Evolutionary conservation across 805 yeast species (phyloP).

Genomic region (Starmera caribaea): DNA sequence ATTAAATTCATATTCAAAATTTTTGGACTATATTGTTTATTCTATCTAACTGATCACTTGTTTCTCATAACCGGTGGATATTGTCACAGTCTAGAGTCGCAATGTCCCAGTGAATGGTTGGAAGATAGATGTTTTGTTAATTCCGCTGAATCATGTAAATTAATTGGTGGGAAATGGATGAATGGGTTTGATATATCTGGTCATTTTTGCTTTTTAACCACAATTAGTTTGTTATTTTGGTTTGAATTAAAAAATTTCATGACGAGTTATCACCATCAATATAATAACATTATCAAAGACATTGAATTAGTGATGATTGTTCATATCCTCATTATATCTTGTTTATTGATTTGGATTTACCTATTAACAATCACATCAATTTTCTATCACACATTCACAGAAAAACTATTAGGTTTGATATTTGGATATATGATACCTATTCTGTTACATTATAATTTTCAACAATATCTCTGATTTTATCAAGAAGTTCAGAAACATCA

Average conservation of each 20-base stretch:
- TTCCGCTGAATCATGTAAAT: conserved; percentile 24
- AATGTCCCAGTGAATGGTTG: too few species aligned
- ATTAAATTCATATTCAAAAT: conserved; percentile 19
- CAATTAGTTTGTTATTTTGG: conserved; percentile 33
- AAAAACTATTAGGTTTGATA: conserved; percentile 60
- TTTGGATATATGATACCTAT: conserved; percentile 49
- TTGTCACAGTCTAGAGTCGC: conserved; percentile 8
- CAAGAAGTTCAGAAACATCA: conserved; percentile 4
- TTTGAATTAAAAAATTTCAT: conserved; percentile 19
- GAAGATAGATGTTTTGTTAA: conserved; percentile 9
- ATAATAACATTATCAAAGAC: too few species aligned
- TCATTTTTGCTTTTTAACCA: conserved; percentile 36
- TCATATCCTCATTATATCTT: conserved; percentile 8
- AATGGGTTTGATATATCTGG: conserved; percentile 47
- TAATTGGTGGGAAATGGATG: conserved; percentile 28
- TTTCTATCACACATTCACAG: conserved; percentile 73
- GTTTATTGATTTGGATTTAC: conserved; percentile 42
- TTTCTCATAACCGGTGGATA: conserved; percentile 25
- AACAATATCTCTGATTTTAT: conserved; percentile 10
- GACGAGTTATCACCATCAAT: not conserved
- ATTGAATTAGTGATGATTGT: not conserved
- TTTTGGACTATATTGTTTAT: conserved; percentile 13
- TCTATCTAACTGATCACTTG: conserved; percentile 22
- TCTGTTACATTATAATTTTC: conserved; percentile 28
- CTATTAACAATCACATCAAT: conserved; percentile 61